A percentile compares a stretch with the other conserved stretches of the same genome.
Evolutionary conservation across 2,329 filamentous ascomycete species (phyloP).

Genomic region (Penicillium frequentans): DNA sequence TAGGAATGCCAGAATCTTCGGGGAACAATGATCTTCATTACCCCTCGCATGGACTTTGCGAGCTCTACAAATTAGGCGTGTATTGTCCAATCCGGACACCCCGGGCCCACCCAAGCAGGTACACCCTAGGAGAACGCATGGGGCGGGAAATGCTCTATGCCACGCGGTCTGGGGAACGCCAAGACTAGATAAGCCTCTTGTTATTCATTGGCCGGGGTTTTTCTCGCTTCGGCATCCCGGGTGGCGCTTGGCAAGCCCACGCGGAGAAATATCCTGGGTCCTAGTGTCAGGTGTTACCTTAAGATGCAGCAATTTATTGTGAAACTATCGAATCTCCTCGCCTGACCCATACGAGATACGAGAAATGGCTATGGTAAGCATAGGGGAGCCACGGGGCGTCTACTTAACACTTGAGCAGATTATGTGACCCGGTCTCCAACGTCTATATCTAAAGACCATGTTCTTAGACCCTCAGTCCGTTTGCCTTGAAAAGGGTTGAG

Average conservation of each 20-base stretch:
- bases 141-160: slow-evolving; percentile 6
- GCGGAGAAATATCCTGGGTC: not conserved
- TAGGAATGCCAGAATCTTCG: not conserved
- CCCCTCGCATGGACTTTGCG: not conserved
- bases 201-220: slow-evolving; percentile 22
- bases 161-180: slow-evolving; percentile 12
- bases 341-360: not conserved
- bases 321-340: slow-evolving; percentile 9
- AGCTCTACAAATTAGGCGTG: not conserved
- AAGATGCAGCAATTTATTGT: slow-evolving; percentile 4
- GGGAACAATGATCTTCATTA: not conserved
- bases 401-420: no score
- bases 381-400: no score
- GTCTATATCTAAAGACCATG: not conserved
- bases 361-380: not conserved
- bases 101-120: slow-evolving; percentile 4
- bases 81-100: not conserved
- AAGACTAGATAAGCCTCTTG: slow-evolving; percentile 26
- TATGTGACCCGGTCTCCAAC: no score
- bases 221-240: slow-evolving; percentile 23
- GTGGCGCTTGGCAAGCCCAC: slow-evolving; percentile 3
- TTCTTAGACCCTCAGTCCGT: not conserved
- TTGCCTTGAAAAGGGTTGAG: not conserved
- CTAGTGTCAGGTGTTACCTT: slow-evolving; percentile 3
- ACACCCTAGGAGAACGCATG: slow-evolving; percentile 13